Evolutionary conservation across 352 stramenopile species (phyloP).

Genomic region (Globisporangium parvum): DNA sequence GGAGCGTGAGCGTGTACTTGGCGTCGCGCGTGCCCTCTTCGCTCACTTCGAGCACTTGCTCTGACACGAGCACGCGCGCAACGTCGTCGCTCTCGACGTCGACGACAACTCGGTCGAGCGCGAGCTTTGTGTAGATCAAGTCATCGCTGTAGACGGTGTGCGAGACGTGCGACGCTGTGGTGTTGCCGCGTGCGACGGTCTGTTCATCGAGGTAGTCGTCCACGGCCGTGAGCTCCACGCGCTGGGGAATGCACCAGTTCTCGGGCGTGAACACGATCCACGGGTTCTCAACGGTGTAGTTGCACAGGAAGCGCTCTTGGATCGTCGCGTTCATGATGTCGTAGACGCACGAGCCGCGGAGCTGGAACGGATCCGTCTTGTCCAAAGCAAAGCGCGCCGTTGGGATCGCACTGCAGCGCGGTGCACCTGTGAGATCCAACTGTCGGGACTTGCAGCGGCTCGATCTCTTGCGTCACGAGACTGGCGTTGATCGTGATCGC

Average conservation of each 20-base stretch:
- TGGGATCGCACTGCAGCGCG: conserved; percentile 44
- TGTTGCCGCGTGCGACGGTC: conserved; percentile 27
- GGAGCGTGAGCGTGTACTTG: conserved; percentile 45
- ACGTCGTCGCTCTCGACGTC: conserved; percentile 59
- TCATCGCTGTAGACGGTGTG: conserved; percentile 65
- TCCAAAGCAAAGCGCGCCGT: conserved; percentile 42
- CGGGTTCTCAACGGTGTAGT: conserved; percentile 66
- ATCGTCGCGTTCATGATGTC: conserved; percentile 48
- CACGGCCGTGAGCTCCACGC: conserved; percentile 35
- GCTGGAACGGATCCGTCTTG: conserved; percentile 33
- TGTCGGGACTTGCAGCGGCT: conserved; percentile 46
- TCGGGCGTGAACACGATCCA: conserved; percentile 65
- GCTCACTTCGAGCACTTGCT: conserved; percentile 41
- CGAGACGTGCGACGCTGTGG: conserved; percentile 56
- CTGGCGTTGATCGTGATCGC: conserved; percentile 52
- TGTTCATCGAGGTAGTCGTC: conserved; percentile 61
- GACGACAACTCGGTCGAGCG: conserved; percentile 31
- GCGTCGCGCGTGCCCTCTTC: conserved; percentile 41
- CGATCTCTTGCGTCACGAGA: conserved; percentile 56
- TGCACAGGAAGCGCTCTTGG: conserved; percentile 74
- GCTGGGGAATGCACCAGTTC: conserved; percentile 65
- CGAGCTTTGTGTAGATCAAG: conserved; percentile 44
- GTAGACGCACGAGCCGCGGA: conserved; percentile 61
- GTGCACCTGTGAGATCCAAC: conserved; percentile 30
- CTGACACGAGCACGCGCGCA: conserved; percentile 50